A percentile compares a stretch with the other conserved stretches of the same genome.
Conservation (phyloP, 108 stramenopile genomes). For the Bacterosira constricta region DNA sequence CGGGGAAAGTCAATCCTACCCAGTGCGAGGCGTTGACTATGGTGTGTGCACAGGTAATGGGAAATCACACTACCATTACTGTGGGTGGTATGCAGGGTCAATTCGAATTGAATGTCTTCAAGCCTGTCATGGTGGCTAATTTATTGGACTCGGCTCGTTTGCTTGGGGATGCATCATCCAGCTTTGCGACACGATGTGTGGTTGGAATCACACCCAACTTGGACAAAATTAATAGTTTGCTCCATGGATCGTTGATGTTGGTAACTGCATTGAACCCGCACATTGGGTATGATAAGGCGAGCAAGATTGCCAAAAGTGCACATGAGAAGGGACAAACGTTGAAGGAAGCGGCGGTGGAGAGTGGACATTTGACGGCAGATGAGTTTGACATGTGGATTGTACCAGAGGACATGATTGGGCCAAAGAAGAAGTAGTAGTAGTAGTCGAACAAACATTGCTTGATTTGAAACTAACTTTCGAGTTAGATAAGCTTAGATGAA, state of each 20-base stretch:
- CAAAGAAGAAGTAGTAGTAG: constrained; percentile 42
- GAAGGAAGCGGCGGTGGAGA: constrained; percentile 88
- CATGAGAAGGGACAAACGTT: constrained; percentile 94
- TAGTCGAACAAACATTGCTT: no score
- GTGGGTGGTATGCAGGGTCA: constrained; percentile 96
- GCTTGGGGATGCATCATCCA: constrained; percentile 85
- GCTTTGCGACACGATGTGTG: constrained; percentile 92
- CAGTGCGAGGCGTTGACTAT: constrained; percentile 99
- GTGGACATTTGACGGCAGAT: constrained; percentile 91
- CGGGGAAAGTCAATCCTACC: constrained; percentile 99
- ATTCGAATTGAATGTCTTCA: constrained; percentile 99
- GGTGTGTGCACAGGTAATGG: constrained; percentile 99
- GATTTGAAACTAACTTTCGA: no score
- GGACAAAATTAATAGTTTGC: constrained; percentile 80
- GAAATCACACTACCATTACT: constrained; percentile 93
- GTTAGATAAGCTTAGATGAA: no score
- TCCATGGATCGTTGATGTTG: constrained; percentile 94
- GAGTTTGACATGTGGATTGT: constrained; percentile 97
- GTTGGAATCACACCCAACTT: constrained; percentile 87
- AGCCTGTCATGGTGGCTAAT: constrained; percentile 96
- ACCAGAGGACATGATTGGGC: constrained; percentile 96
- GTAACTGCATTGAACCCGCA: constrained; percentile 98
- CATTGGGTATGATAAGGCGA: constrained; percentile 98
- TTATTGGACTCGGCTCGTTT: constrained; percentile 92
- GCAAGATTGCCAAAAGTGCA: constrained; percentile 95